Conservation (phyloP, 208 protist species). For the Naegleria gruberi region DNA sequence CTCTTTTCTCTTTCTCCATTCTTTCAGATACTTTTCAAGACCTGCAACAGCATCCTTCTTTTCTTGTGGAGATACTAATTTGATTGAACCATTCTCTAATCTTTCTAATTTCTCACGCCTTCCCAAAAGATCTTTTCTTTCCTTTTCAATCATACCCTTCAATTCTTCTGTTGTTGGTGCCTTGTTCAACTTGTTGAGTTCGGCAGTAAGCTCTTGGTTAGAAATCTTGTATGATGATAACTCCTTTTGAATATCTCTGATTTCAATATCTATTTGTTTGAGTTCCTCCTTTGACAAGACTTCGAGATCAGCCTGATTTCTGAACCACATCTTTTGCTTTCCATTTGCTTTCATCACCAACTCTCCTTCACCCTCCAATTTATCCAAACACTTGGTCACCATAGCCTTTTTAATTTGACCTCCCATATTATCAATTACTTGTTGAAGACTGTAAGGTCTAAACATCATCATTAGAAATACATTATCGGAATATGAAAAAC, state of each 20-base stretch:
- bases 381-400: not conserved
- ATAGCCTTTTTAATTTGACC: constrained; percentile 17
- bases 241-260: not conserved
- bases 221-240: not conserved
- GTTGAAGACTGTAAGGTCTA: not conserved
- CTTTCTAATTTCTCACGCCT: not conserved
- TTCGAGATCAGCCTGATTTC: not conserved
- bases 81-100: not conserved
- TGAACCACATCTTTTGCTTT: not conserved
- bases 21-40: not conserved
- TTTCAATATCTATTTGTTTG: not conserved
- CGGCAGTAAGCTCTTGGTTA: not conserved
- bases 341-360: not conserved
- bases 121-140: not conserved
- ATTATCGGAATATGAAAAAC: not conserved
- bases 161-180: not conserved
- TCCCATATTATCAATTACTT: not conserved
- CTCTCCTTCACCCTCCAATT: not conserved
- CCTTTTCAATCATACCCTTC: not conserved
- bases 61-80: not conserved
- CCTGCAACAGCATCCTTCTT: not conserved
- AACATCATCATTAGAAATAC: not conserved
- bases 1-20: constrained; percentile 3
- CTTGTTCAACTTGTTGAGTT: not conserved
- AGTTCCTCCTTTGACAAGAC: not conserved